Base-by-base conservation (phyloP, 176 grass and related monocot species). In the Puya raimondii region DNA sequence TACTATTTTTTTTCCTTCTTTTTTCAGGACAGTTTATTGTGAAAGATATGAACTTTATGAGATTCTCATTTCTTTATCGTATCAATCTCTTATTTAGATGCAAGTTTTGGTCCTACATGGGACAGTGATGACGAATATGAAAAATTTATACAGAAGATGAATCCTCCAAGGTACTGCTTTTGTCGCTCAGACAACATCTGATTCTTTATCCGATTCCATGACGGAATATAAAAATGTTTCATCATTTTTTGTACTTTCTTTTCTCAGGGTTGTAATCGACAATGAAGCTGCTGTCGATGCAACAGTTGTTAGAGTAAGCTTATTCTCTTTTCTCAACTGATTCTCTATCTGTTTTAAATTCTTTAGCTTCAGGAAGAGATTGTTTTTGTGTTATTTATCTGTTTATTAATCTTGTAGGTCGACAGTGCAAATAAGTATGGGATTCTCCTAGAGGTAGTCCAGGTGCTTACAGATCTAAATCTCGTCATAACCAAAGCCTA, bases 101-200 rank as follows among this genome's bases (percentile, higher is more conserved):
- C 80, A 80, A 78, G 82, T 7, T 80, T 79, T 25, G 76, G 78
- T 42, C 80, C 74, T 79, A 78, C 80, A 47, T 86, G 83, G 78
- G 90, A 93, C 77, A 93, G 86, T 72, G 88, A 91, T 82, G 88
- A 88, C 65, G 88, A 91, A 50, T 91, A 85, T 81, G 88, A 91
- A 70, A 88, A 91, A 66, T 88, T 91, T 73, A 91, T 91, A 70
- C 79, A 80, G 67, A 91, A 85, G 88, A 91, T 91, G 88, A 91
- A 88, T 83, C 88, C 88, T 18, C 88, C 88, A 70, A 91, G 88
- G 88, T 87, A 79, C 53, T 27, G 53, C 49, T 78, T 53, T 13
- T 48, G 12, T 23, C 10, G 18, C 47, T 20, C 2, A 72, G 59
- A 16, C 21, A 72, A 53, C 65, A 52, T 72, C 54, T 67, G 23